A percentile compares a stretch with the other conserved stretches of the same genome.
Conservation (phyloP, 371 early-diverging fungal species). For the Mucor saturninus region DNA sequence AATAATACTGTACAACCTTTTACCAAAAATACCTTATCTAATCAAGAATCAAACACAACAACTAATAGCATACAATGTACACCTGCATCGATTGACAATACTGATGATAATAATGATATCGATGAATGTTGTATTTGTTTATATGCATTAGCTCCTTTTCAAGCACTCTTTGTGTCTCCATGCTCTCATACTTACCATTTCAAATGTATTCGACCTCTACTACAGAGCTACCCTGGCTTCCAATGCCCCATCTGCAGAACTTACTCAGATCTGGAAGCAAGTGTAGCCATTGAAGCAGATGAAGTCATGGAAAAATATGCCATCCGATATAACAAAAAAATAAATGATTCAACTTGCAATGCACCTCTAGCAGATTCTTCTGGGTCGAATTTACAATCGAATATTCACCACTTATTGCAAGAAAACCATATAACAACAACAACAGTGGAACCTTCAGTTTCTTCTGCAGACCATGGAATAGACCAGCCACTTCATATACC, state of each 20-base stretch:
- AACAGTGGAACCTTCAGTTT: background rate
- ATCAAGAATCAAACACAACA: conserved; percentile 1
- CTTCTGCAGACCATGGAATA: conserved; percentile 1
- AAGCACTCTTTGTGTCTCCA: conserved; percentile 93
- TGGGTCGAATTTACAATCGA: conserved; percentile 16
- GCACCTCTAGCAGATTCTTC: conserved; percentile 14
- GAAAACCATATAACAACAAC: background rate
- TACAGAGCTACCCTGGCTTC: conserved; percentile 79
- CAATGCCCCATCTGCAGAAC: conserved; percentile 96
- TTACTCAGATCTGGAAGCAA: conserved; percentile 92
- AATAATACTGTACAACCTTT: background rate
- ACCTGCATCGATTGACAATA: conserved; percentile 3
- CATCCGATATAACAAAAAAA: background rate
- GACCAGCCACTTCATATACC: background rate
- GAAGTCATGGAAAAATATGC: conserved; percentile 29
- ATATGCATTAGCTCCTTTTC: conserved; percentile 86
- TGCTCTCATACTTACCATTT: conserved; percentile 96
- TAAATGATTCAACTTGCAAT: background rate
- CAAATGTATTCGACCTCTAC: conserved; percentile 87
- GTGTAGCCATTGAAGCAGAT: conserved; percentile 60
- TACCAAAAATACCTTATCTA: background rate
- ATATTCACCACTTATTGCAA: background rate
- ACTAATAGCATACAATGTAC: background rate
- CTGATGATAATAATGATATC: conserved; percentile 25
- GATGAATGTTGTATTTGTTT: conserved; percentile 97